Evolutionary conservation across 106 monocot genomes (phyloP), one percentile per base, ranked within the genome.

Genomic region (Dendrobium nobile): DNA sequence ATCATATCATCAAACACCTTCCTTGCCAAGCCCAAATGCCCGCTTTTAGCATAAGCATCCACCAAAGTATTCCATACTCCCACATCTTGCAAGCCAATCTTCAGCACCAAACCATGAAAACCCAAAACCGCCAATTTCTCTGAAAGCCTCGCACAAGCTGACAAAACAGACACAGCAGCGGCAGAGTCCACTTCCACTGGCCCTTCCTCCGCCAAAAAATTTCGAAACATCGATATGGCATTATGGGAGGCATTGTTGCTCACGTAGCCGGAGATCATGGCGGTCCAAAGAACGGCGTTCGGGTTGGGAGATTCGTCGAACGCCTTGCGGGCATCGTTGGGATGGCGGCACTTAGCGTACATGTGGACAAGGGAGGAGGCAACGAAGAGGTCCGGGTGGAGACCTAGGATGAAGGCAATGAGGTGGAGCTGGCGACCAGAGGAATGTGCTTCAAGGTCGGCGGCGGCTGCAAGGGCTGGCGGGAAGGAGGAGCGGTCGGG

Each of bases 11-110:
- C 91, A 76, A 96, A 96, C 82, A 93, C 79, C 84, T 84, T 87
- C 75, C 93, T 82, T 5, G 87, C 80, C 5, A 82, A 41, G 8
- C 45, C 80, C 87, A 93, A 70, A 41, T 90, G 82, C 44, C 89
- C 82, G 7, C 81, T 79, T 80, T 96, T 96, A 0, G 93, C 93
- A 78, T 93, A 96, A 3, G 93, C 93, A 59, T 96, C 93, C 17
- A 91, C 78, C 75, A 96, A 72, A 56, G 93, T 93, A 75, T 96
- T 96, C 41, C 84, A 83, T 73, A 96, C 96, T 22, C 85, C 83
- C 2, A 88, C 84, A 54, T 91, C 84, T 26, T 19, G 80, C 73
- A 93, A 59, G 27, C 96, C 88, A 41, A 87, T 20, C 81, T 93
- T 93, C 22, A 82, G 65, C 54, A 84, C 81, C 74, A 93, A 65